Evolutionary conservation across 768 basidiomycete species (phyloP).

Genomic region (Coprinopsis strossmayeri): DNA sequence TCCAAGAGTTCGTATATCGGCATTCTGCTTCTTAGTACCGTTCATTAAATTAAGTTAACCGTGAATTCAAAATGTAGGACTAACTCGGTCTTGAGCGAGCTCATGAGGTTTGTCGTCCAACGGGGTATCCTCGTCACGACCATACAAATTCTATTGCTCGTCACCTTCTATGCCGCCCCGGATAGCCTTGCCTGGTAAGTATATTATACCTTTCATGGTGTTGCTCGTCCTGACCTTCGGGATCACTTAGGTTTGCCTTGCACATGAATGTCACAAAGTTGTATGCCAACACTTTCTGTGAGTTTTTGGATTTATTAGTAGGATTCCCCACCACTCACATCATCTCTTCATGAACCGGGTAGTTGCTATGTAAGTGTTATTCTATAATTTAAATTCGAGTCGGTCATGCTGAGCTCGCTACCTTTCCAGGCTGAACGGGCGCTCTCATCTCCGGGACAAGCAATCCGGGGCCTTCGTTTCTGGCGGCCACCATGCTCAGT

Average conservation of each 20-base stretch:
- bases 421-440: no score
- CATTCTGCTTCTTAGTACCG: neutral
- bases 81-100: slow-evolving; percentile 29
- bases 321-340: neutral
- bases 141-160: slow-evolving; percentile 32
- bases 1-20: slow-evolving; percentile 22
- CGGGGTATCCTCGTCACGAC: slow-evolving; percentile 38
- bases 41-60: no score
- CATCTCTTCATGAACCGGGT: neutral
- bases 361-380: slow-evolving; percentile 27
- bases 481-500: no score
- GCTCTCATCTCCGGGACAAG: no score
- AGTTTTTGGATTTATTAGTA: slow-evolving; percentile 16
- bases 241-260: slow-evolving; percentile 32
- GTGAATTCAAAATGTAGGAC: slow-evolving; percentile 23
- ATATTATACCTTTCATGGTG: neutral
- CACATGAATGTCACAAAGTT: slow-evolving; percentile 43
- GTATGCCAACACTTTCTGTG: slow-evolving; percentile 45
- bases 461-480: no score
- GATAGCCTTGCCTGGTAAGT: slow-evolving; percentile 30
- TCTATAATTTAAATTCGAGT: neutral
- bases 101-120: slow-evolving; percentile 36
- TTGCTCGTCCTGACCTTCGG: neutral
- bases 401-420: no score
- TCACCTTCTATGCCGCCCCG: slow-evolving; percentile 34